A percentile compares a stretch with the other conserved stretches of the same genome.
Conservation (phyloP, 202 grass and related monocot species). For the Dendrocalamus latiflorus region DNA sequence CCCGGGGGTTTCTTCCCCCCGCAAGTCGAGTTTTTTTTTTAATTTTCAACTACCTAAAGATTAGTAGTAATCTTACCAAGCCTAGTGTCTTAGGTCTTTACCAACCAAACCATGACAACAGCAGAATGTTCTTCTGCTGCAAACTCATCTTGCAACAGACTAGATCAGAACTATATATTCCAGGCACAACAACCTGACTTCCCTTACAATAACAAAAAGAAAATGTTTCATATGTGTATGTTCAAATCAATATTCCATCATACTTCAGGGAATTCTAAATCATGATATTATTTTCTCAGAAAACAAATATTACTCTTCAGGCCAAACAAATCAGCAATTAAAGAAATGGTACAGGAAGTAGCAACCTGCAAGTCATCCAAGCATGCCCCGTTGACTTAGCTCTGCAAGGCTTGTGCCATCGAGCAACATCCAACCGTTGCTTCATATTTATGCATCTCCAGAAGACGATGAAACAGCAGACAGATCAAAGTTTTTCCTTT, state of each 20-base stretch:
- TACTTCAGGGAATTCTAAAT: not conserved
- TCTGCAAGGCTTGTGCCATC: not conserved
- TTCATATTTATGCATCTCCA: not conserved
- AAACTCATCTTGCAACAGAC: too few species aligned
- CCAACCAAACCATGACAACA: conserved; percentile 16
- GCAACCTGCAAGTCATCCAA: not conserved
- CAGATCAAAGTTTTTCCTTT: not conserved
- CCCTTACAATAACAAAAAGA: not conserved
- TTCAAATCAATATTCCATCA: not conserved
- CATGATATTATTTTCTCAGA: not conserved
- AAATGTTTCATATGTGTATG: not conserved
- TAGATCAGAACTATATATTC: not conserved
- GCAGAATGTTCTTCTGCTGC: not conserved
- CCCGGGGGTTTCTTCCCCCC: too few species aligned
- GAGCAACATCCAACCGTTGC: not conserved
- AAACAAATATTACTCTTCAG: not conserved
- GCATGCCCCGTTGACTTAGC: conserved; percentile 25
- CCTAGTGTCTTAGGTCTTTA: not conserved
- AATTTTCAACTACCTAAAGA: not conserved
- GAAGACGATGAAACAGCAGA: not conserved
- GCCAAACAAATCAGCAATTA: not conserved
- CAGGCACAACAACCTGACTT: not conserved
- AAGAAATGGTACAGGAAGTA: not conserved
- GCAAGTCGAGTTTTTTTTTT: too few species aligned
- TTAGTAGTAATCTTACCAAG: not conserved